phyloP scores from a whole-genome alignment of 176 grass and related monocot genomes.

The Chloris gayana region DNA sequence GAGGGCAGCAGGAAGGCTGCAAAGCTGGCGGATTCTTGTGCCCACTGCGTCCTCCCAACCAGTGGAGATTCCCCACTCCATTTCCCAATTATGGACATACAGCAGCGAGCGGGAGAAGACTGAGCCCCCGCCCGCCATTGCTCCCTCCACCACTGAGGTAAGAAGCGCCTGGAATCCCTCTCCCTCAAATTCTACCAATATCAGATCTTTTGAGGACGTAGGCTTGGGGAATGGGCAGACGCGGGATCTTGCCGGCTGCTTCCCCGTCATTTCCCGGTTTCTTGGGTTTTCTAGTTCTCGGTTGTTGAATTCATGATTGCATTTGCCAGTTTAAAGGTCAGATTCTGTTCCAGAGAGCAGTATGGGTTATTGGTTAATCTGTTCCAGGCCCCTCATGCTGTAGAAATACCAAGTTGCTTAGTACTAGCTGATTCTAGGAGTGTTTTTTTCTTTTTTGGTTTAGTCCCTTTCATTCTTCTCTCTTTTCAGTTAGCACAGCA shows the following conservation, averaged over 20 bases:
- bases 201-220: conserved; percentile 23
- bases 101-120: neutral
- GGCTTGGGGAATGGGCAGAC: conserved; percentile 11
- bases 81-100: conserved; percentile 47
- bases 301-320: conserved; percentile 15
- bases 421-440: too few species aligned
- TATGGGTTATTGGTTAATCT: neutral
- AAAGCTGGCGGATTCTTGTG: conserved; percentile 41
- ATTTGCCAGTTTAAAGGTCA: neutral
- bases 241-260: conserved; percentile 31
- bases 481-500: neutral
- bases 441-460: conserved; percentile 7
- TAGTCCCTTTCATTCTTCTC: neutral
- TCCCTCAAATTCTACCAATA: neutral
- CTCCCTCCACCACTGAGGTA: conserved; percentile 36
- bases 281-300: neutral
- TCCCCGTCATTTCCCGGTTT: conserved; percentile 12
- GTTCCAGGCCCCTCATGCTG: neutral
- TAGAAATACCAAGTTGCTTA: neutral
- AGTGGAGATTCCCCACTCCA: conserved; percentile 55
- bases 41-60: conserved; percentile 12
- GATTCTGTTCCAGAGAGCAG: neutral
- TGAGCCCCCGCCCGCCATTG: conserved; percentile 36
- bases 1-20: conserved; percentile 31
- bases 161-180: conserved; percentile 24